Conservation (phyloP, 495 filamentous ascomycete species). For the Jackrogersella multiformis region DNA sequence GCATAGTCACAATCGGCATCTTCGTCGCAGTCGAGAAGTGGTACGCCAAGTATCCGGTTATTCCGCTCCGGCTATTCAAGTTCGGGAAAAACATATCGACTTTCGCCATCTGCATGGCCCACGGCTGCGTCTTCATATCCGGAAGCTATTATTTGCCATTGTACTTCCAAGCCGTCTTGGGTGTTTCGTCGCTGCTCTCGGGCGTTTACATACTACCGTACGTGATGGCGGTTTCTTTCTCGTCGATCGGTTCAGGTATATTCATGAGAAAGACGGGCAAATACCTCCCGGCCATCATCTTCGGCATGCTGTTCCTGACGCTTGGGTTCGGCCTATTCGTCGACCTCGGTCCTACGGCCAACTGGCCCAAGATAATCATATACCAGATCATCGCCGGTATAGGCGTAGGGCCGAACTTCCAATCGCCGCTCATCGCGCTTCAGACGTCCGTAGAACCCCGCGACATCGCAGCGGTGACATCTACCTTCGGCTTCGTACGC, state of each 20-base stretch:
- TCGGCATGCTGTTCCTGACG: constrained; percentile 64
- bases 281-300: constrained; percentile 61
- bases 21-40: constrained; percentile 75
- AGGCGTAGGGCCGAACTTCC: constrained; percentile 71
- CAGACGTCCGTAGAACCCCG: constrained; percentile 70
- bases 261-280: constrained; percentile 75
- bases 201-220: constrained; percentile 81
- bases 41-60: constrained; percentile 76
- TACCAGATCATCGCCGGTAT: constrained; percentile 71
- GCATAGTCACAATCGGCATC: constrained; percentile 63
- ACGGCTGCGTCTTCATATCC: constrained; percentile 75
- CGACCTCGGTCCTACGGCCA: constrained; percentile 56
- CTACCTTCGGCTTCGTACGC: constrained; percentile 77
- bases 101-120: constrained; percentile 66
- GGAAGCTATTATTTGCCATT: constrained; percentile 77
- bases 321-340: constrained; percentile 71
- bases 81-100: constrained; percentile 67
- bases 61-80: constrained; percentile 74
- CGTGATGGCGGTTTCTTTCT: constrained; percentile 72
- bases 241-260: constrained; percentile 67
- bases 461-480: constrained; percentile 81
- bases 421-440: constrained; percentile 78
- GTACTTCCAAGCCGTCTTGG: constrained; percentile 78
- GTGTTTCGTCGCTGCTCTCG: constrained; percentile 72
- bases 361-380: constrained; percentile 65